Percentiles rank a stretch among this genome's conserved stretches.
Conservation (phyloP, 2,329 filamentous ascomycete genomes). For the Hypomyces rosellus region DNA sequence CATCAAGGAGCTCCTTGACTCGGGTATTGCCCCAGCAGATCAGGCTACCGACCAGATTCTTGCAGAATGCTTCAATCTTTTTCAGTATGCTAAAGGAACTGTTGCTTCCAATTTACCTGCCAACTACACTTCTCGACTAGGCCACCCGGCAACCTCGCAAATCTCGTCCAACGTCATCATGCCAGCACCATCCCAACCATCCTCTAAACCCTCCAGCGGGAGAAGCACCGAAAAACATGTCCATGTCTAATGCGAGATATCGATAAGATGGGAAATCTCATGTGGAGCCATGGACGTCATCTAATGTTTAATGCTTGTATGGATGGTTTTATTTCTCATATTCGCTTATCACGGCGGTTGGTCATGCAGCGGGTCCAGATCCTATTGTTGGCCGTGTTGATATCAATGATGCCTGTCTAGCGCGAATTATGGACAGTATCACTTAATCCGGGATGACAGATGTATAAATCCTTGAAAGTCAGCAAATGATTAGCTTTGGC, state of each 20-base stretch:
- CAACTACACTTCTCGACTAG: conserved; percentile 27
- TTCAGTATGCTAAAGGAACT: conserved; percentile 39
- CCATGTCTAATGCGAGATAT: too few relatives aligned
- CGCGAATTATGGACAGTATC: background rate
- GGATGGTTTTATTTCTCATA: background rate
- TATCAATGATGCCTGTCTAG: background rate
- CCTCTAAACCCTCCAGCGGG: too few relatives aligned
- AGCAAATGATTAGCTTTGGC: too few relatives aligned
- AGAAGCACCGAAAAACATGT: too few relatives aligned
- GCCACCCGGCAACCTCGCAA: background rate
- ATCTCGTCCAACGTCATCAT: background rate
- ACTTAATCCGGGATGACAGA: background rate
- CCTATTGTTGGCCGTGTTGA: background rate
- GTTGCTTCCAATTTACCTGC: conserved; percentile 43
- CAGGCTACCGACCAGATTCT: conserved; percentile 41
- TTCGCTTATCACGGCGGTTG: conserved; percentile 2
- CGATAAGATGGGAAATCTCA: too few relatives aligned
- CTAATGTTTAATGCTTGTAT: background rate
- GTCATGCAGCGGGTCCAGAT: conserved; percentile 6
- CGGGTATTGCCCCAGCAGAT: conserved; percentile 36
- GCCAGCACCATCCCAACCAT: background rate
- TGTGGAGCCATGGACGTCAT: too few relatives aligned
- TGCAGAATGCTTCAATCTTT: conserved; percentile 41
- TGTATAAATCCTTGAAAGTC: too few relatives aligned
- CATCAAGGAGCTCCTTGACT: conserved; percentile 44